Conservation (phyloP, 768 basidiomycete genomes). For the Leccinum subgranulosum region DNA sequence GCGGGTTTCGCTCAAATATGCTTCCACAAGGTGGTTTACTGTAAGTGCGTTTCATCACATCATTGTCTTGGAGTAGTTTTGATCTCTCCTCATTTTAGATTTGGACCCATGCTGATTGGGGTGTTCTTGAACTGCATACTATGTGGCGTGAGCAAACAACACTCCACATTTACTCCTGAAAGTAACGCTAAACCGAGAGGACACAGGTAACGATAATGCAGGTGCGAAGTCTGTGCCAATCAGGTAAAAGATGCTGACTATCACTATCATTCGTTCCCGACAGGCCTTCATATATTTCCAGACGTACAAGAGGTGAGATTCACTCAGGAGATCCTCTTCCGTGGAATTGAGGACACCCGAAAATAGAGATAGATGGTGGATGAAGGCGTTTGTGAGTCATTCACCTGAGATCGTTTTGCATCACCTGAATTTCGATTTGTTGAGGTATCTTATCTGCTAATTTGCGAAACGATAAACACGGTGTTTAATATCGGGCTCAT, state of each 20-base stretch:
- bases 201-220: slow-evolving; percentile 7
- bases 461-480: slow-evolving; percentile 48
- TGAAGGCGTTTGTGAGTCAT: slow-evolving; percentile 42
- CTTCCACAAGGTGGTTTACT: not conserved
- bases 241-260: not conserved
- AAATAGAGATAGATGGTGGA: slow-evolving; percentile 40
- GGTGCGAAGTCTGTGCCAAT: not conserved
- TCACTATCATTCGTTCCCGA: not conserved
- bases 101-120: slow-evolving; percentile 21
- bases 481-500: slow-evolving; percentile 43
- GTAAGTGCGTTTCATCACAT: not conserved
- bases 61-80: slow-evolving; percentile 9
- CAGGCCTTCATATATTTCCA: slow-evolving; percentile 48
- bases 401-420: not conserved
- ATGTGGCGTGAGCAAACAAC: slow-evolving; percentile 9
- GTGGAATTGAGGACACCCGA: not conserved
- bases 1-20: not conserved
- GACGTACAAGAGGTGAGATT: slow-evolving; percentile 37
- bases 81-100: slow-evolving; percentile 36
- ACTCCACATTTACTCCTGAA: not conserved
- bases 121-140: slow-evolving; percentile 12
- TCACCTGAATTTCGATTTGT: not conserved
- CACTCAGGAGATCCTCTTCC: not conserved
- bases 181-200: not conserved
- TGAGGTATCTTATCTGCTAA: slow-evolving; percentile 42